Evolutionary conservation across 495 filamentous ascomycete species (phyloP).

Genomic region (Paragyromitra xinjiangensis): DNA sequence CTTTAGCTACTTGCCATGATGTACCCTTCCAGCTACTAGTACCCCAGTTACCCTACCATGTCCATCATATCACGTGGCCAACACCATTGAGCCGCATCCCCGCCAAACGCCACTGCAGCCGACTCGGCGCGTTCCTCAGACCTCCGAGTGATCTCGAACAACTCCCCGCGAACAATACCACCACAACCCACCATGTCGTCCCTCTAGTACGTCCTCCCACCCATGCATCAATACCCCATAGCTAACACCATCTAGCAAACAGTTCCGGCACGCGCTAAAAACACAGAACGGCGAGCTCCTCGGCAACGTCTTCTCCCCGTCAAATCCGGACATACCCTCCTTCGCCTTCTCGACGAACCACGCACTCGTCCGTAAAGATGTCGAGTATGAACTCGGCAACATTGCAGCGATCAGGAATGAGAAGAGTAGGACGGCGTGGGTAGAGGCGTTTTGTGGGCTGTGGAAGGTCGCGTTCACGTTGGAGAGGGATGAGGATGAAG

Average conservation of each 20-base stretch:
- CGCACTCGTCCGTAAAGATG: constrained; percentile 68
- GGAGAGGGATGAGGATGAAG: constrained; percentile 64
- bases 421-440: constrained; percentile 67
- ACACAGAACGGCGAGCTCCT: constrained; percentile 49
- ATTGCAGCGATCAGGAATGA: constrained; percentile 45
- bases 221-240: neutral
- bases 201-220: constrained; percentile 44
- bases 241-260: constrained; percentile 44
- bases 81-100: constrained; percentile 13
- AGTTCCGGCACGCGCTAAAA: constrained; percentile 51
- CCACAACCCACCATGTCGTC: constrained; percentile 41
- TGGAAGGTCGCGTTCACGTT: constrained; percentile 82
- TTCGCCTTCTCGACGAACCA: constrained; percentile 70
- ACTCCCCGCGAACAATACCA: constrained; percentile 6
- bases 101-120: constrained; percentile 7
- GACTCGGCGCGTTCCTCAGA: constrained; percentile 2
- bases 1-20: too few species aligned
- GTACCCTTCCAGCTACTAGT: too few species aligned
- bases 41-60: too few species aligned
- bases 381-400: constrained; percentile 68
- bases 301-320: constrained; percentile 48
- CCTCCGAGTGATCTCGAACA: constrained; percentile 17
- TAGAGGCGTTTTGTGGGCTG: constrained; percentile 80
- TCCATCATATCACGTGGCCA: neutral
- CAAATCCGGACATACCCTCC: constrained; percentile 53